Evolutionary conservation across 2,329 filamentous ascomycete species (phyloP).

Genomic region (Aureobasidium sp.): DNA sequence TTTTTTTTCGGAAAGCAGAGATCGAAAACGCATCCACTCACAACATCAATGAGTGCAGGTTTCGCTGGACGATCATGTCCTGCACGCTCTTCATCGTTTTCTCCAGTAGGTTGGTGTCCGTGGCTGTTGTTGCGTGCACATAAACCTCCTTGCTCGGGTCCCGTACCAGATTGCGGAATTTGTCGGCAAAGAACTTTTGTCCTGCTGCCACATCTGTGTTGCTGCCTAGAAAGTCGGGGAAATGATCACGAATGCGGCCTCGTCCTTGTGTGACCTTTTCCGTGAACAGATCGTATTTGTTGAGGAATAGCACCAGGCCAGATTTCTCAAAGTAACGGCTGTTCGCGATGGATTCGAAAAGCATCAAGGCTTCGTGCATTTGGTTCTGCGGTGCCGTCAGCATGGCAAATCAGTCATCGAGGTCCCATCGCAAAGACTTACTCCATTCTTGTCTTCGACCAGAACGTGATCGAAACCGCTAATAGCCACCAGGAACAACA

Average conservation of each 20-base stretch:
- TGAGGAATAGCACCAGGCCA: constrained; percentile 65
- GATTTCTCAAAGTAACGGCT: constrained; percentile 67
- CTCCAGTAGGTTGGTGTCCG: constrained; percentile 44
- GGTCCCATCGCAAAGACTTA: constrained; percentile 35
- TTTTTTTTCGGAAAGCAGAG: background rate
- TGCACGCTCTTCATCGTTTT: constrained; percentile 48
- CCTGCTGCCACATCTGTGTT: constrained; percentile 41
- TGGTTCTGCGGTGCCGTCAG: constrained; percentile 48
- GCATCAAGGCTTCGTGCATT: constrained; percentile 65
- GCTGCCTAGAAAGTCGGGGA: constrained; percentile 43
- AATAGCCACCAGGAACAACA: constrained; percentile 93
- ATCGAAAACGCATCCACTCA: constrained; percentile 23
- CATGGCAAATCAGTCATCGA: background rate
- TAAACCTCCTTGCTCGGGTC: constrained; percentile 46
- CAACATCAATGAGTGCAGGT: constrained; percentile 44
- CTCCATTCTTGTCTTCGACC: constrained; percentile 76
- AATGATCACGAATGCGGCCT: constrained; percentile 43
- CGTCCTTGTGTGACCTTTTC: constrained; percentile 43
- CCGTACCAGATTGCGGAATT: constrained; percentile 45
- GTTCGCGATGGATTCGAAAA: constrained; percentile 68
- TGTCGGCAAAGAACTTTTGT: constrained; percentile 45
- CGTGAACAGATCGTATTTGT: constrained; percentile 62
- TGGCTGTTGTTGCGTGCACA: constrained; percentile 47
- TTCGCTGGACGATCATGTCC: constrained; percentile 49
- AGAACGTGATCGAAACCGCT: constrained; percentile 95